Evolutionary conservation across 306 rosid species (phyloP).

Genomic region (Arachis hypogaea): DNA sequence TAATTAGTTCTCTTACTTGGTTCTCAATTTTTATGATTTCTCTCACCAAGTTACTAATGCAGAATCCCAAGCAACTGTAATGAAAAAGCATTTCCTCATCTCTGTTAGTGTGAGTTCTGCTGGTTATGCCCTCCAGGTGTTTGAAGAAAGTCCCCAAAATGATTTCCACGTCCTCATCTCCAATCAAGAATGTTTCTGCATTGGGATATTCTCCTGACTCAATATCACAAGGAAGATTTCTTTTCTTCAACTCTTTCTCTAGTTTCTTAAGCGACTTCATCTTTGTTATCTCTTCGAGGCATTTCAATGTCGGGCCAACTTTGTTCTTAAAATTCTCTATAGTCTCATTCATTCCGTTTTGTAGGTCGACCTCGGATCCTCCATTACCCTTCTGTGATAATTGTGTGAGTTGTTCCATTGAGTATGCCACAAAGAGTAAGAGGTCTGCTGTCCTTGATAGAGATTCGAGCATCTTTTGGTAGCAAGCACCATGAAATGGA

Average conservation of each 20-base stretch:
- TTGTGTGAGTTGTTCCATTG: conserved; percentile 49
- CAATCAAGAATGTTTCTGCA: conserved; percentile 36
- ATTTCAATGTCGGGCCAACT: conserved; percentile 44
- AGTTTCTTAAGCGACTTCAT: conserved; percentile 40
- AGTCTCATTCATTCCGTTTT: conserved; percentile 44
- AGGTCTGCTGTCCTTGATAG: conserved; percentile 55
- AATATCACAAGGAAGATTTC: conserved; percentile 36
- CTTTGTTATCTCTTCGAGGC: conserved; percentile 45
- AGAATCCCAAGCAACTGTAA: conserved; percentile 66
- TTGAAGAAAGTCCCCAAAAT: conserved; percentile 53
- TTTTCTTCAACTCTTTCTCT: conserved; percentile 43
- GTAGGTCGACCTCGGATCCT: not conserved
- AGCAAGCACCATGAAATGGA: conserved; percentile 60
- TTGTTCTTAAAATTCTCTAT: conserved; percentile 50
- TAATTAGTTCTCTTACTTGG: conserved; percentile 55
- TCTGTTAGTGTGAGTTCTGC: conserved; percentile 36
- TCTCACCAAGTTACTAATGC: conserved; percentile 55
- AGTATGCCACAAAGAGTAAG: conserved; percentile 46
- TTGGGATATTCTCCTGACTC: conserved; percentile 53
- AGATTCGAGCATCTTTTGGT: conserved; percentile 56
- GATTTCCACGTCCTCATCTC: conserved; percentile 46
- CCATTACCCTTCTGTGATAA: conserved; percentile 34
- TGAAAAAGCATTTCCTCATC: conserved; percentile 57
- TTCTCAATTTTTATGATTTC: conserved; percentile 62
- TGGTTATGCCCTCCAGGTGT: conserved; percentile 51